phyloP scores from a whole-genome alignment of 176 grass and related monocot species.

The Chloris gayana region DNA sequence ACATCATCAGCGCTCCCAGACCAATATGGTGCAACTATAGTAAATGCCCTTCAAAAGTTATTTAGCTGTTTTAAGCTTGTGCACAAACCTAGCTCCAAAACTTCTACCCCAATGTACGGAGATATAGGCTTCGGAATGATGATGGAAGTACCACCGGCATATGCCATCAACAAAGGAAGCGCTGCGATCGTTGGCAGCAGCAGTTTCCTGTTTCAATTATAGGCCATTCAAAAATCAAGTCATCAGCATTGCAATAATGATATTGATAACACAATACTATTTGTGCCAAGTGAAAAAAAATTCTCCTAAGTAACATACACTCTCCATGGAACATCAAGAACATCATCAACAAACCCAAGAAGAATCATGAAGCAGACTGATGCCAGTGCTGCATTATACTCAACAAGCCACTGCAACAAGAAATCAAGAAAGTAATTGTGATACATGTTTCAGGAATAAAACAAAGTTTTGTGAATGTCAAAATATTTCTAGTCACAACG shows the following conservation, averaged over 20 bases:
- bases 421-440: neutral
- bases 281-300: slow-evolving; percentile 17
- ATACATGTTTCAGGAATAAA: slow-evolving; percentile 27
- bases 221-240: slow-evolving; percentile 32
- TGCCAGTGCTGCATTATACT: slow-evolving; percentile 95
- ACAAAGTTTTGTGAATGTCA: slow-evolving; percentile 25
- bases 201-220: slow-evolving; percentile 73
- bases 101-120: slow-evolving; percentile 74
- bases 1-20: neutral
- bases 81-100: slow-evolving; percentile 86
- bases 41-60: neutral
- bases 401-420: slow-evolving; percentile 95
- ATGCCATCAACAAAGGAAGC: slow-evolving; percentile 97
- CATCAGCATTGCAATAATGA: slow-evolving; percentile 17
- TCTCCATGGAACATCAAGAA: slow-evolving; percentile 99
- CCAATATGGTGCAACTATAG: neutral
- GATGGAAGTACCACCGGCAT: slow-evolving; percentile 96
- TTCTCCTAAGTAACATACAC: slow-evolving; percentile 71
- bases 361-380: slow-evolving; percentile 99
- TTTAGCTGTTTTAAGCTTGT: slow-evolving; percentile 2
- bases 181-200: slow-evolving; percentile 79
- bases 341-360: slow-evolving; percentile 99
- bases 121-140: slow-evolving; percentile 91
- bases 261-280: neutral
- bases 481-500: slow-evolving; percentile 6